Conservation (phyloP, 257 asterid species). For the Marsdenia floribunda region DNA sequence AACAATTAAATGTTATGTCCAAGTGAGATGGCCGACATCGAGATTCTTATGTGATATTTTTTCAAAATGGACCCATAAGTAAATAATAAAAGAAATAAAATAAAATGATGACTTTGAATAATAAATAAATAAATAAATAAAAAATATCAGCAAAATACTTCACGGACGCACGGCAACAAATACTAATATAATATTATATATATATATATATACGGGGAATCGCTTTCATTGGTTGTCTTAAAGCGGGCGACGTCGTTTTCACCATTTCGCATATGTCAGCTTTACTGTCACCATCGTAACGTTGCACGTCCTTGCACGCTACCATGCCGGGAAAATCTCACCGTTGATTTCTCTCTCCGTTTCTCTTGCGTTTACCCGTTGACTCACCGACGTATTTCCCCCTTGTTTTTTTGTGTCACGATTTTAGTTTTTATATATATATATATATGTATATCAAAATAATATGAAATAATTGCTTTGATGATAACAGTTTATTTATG, state of each 20-base stretch:
- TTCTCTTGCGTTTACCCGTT: constrained; percentile 9
- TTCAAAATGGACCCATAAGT: neutral
- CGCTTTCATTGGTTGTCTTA: constrained; percentile 12
- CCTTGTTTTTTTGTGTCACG: neutral
- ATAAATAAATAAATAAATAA: neutral
- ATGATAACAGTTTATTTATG: neutral
- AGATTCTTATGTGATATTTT: neutral
- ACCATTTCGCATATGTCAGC: constrained; percentile 1
- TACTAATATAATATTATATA: neutral
- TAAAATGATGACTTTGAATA: neutral
- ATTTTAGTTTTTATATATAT: no score
- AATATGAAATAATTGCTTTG: no score
- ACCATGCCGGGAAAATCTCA: neutral
- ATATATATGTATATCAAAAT: no score
- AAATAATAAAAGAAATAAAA: neutral
- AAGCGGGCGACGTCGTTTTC: constrained; percentile 21
- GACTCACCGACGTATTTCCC: neutral
- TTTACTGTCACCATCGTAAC: constrained; percentile 14
- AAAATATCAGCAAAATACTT: neutral
- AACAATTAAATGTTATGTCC: no score
- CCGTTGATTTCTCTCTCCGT: constrained; percentile 8
- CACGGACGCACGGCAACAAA: constrained; percentile 6
- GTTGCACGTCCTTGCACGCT: constrained; percentile 17
- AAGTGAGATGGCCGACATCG: neutral
- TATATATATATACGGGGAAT: neutral